phyloP scores from a whole-genome alignment of 768 basidiomycete species.

The Agaricus bisporus region DNA sequence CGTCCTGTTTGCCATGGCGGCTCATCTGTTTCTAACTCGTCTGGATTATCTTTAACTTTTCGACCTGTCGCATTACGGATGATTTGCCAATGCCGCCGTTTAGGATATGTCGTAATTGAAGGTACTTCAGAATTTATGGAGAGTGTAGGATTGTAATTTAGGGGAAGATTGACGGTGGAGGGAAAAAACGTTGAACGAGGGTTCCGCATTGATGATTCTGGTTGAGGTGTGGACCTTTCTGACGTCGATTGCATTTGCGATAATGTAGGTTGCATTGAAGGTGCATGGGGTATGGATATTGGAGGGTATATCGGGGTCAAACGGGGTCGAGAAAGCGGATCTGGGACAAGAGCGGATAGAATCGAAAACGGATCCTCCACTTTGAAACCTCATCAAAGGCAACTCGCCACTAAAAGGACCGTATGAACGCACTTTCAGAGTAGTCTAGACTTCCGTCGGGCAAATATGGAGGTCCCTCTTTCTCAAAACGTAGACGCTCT shows the following conservation, averaged over 20 bases:
- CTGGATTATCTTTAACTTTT: constrained; percentile 47
- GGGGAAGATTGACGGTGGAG: constrained; percentile 20
- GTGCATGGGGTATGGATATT: constrained; percentile 18
- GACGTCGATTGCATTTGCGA: constrained; percentile 11
- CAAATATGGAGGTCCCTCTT: constrained; percentile 62
- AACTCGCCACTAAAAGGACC: not conserved
- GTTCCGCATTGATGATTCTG: constrained; percentile 18
- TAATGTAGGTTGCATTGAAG: constrained; percentile 11
- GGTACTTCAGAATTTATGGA: constrained; percentile 14
- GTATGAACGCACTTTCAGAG: constrained; percentile 46
- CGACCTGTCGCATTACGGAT: constrained; percentile 43
- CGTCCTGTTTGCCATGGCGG: constrained; percentile 44
- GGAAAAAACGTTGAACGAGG: constrained; percentile 17
- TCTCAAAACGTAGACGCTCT: constrained; percentile 71
- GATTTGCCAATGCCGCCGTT: constrained; percentile 59
- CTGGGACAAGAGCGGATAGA: constrained; percentile 57
- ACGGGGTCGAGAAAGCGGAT: constrained; percentile 46
- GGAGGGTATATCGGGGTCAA: constrained; percentile 54
- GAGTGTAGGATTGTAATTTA: constrained; percentile 17
- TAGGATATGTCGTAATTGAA: constrained; percentile 15
- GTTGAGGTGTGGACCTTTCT: constrained; percentile 13
- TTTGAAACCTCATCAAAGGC: constrained; percentile 20
- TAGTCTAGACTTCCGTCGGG: constrained; percentile 82
- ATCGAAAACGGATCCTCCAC: constrained; percentile 78
- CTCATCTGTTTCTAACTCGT: constrained; percentile 33